Evolutionary conservation across 805 yeast genomes (phyloP).

Genomic region (Zygosaccharomyces bisporus): DNA sequence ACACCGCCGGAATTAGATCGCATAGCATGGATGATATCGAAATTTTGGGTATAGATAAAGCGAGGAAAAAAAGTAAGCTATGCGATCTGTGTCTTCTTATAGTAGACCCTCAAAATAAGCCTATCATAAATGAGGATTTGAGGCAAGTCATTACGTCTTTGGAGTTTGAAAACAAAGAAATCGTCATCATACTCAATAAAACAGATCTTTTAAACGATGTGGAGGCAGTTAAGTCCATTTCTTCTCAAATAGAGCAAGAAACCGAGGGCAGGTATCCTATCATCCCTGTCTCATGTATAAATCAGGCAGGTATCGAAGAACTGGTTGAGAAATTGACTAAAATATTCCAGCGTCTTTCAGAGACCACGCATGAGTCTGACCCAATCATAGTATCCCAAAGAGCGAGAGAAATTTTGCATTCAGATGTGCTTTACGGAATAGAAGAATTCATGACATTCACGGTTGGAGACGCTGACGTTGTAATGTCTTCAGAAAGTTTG

Average conservation of each 20-base stretch:
- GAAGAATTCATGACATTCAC: conserved; percentile 53
- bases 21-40: conserved; percentile 57
- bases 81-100: conserved; percentile 74
- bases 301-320: conserved; percentile 51
- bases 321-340: conserved; percentile 43
- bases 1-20: conserved; percentile 86
- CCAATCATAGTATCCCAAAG: conserved; percentile 74
- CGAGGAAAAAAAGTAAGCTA: conserved; percentile 52
- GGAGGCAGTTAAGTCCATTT: conserved; percentile 18
- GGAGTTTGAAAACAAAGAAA: conserved; percentile 20
- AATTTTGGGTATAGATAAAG: conserved; percentile 74
- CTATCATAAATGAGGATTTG: conserved; percentile 38
- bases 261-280: conserved; percentile 25
- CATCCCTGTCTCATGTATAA: conserved; percentile 55
- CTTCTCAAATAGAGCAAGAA: conserved; percentile 23
- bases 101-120: conserved; percentile 33
- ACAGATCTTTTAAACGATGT: conserved; percentile 43
- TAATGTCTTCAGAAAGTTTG: conserved; percentile 74
- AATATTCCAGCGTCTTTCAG: conserved; percentile 48
- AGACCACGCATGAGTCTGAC: conserved; percentile 45
- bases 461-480: conserved; percentile 53
- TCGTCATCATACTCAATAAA: conserved; percentile 54
- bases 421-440: conserved; percentile 75
- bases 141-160: conserved; percentile 19
- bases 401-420: conserved; percentile 65